These are phyloP conservation scores for Talaromyces wortmannii DNA, from an alignment of 495 filamentous ascomycete genomes.

Conservation along the genomic window DNA sequence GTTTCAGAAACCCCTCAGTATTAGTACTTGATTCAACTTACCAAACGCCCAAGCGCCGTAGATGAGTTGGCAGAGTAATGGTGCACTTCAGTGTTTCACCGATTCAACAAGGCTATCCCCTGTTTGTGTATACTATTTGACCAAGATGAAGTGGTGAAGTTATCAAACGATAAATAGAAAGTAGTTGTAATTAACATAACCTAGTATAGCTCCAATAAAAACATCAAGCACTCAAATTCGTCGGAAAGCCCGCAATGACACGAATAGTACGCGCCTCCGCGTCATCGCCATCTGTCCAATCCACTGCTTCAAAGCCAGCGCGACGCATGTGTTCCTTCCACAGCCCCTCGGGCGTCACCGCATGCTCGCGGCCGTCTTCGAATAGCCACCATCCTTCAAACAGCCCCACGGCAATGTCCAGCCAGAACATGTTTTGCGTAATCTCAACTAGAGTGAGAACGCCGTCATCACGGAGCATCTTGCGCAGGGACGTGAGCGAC, in stretches of 20 bases:
- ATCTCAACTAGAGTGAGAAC: conserved; percentile 30
- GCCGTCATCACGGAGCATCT: conserved; percentile 27
- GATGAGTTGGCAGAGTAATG: too few species aligned
- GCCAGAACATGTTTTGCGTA: conserved; percentile 23
- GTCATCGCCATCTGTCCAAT: conserved; percentile 11
- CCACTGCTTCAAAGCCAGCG: conserved; percentile 11
- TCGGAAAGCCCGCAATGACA: conserved; percentile 14
- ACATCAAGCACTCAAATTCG: background rate
- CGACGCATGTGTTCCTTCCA: conserved; percentile 9
- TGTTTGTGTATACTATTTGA: too few species aligned
- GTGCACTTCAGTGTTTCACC: too few species aligned
- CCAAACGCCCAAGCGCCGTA: too few species aligned
- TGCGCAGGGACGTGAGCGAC: conserved; percentile 18
- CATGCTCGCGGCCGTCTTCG: conserved; percentile 20
- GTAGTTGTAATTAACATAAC: too few species aligned
- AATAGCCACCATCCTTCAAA: conserved; percentile 30
- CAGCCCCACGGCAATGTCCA: conserved; percentile 25
- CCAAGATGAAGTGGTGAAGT: too few species aligned
- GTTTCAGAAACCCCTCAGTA: too few species aligned
- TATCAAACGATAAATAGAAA: too few species aligned
- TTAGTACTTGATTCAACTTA: too few species aligned
- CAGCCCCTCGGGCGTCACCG: conserved; percentile 6
- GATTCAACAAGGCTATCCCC: too few species aligned
- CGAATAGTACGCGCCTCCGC: conserved; percentile 12
- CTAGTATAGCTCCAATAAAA: background rate